phyloP scores from a whole-genome alignment of 164 flowering plant species.

The Litsea cubeba region DNA sequence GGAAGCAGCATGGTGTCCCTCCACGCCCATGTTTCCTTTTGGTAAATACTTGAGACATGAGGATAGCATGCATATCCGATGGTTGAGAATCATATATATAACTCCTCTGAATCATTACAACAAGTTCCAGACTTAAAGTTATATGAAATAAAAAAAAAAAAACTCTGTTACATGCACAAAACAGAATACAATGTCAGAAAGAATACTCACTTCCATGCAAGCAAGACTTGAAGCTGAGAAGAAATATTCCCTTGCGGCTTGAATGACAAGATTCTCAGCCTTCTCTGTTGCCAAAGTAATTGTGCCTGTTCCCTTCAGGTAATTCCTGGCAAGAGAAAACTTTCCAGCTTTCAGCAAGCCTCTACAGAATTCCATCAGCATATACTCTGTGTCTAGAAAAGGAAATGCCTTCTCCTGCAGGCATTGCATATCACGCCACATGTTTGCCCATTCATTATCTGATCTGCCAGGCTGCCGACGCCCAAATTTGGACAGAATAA shows the following conservation, averaged over 20 bases:
- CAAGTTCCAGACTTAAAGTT: not conserved
- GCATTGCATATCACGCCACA: constrained; percentile 94
- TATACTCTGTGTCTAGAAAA: constrained; percentile 78
- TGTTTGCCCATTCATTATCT: constrained; percentile 91
- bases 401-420: constrained; percentile 90
- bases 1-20: too few relatives aligned
- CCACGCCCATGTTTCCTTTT: not conserved
- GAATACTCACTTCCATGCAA: constrained; percentile 72
- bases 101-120: not conserved
- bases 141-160: not conserved
- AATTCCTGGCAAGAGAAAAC: constrained; percentile 92
- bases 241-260: constrained; percentile 92
- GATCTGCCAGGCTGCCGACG: constrained; percentile 78
- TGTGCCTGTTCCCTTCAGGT: constrained; percentile 73
- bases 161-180: not conserved
- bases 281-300: constrained; percentile 70
- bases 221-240: constrained; percentile 92
- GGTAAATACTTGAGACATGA: not conserved
- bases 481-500: constrained; percentile 89
- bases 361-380: constrained; percentile 88
- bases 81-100: not conserved
- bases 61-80: not conserved
- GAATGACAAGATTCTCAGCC: constrained; percentile 88
- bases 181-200: not conserved
- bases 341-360: constrained; percentile 96